A percentile compares a stretch with the other conserved stretches of the same genome.
These are phyloP conservation scores for Aspergillus haitiensis DNA, from an alignment of 495 filamentous ascomycete species.

Conservation along the genomic window DNA sequence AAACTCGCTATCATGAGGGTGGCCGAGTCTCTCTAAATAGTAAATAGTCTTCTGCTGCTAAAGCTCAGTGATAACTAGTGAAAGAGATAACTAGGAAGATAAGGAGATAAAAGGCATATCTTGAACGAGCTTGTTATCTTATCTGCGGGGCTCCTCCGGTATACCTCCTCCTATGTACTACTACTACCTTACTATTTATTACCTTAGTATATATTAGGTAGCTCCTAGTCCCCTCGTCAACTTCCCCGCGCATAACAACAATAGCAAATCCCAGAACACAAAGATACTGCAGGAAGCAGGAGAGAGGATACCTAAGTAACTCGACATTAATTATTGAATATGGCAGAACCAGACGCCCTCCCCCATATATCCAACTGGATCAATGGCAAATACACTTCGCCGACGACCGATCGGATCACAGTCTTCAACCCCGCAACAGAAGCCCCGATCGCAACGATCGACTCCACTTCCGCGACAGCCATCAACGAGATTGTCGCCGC, in stretches of 20 bases:
- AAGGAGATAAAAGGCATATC: constrained; percentile 3
- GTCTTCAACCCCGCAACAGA: constrained; percentile 30
- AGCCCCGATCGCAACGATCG: constrained; percentile 39
- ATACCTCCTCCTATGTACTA: not conserved
- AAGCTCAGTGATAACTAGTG: no score
- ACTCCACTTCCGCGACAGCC: constrained; percentile 50
- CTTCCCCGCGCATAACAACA: not conserved
- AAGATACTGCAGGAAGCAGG: not conserved
- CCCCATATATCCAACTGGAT: constrained; percentile 34
- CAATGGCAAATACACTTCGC: constrained; percentile 25
- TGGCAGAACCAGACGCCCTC: constrained; percentile 16
- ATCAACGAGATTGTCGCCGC: constrained; percentile 45
- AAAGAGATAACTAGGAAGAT: not conserved
- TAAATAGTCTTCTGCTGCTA: no score
- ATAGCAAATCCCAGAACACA: no score
- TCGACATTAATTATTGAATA: not conserved
- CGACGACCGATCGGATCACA: constrained; percentile 17
- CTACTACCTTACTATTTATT: not conserved
- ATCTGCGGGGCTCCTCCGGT: not conserved
- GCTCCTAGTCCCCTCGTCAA: no score
- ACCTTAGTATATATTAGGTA: no score
- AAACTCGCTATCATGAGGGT: no score
- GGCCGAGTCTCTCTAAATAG: no score
- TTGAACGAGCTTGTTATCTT: not conserved
- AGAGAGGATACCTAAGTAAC: not conserved